Conservation (phyloP, 2,329 filamentous ascomycete species). For the Hypoxylon sp. region DNA sequence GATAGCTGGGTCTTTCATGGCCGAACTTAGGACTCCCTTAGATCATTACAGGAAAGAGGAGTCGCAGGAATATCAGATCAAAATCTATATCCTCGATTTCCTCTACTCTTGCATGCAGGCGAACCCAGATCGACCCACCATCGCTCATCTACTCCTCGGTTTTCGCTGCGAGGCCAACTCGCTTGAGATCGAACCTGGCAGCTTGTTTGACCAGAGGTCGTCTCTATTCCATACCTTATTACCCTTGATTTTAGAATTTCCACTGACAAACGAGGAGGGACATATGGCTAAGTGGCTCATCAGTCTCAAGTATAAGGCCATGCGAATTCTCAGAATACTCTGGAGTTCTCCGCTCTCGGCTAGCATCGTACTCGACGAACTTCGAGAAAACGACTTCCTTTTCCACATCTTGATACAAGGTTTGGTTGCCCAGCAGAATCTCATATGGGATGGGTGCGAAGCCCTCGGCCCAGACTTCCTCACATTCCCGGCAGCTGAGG, state of each 20-base stretch:
- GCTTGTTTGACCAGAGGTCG: slow-evolving; percentile 77
- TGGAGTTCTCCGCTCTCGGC: slow-evolving; percentile 88
- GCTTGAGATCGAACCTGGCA: slow-evolving; percentile 76
- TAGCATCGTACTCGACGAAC: slow-evolving; percentile 79
- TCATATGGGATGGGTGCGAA: slow-evolving; percentile 80
- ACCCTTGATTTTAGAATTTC: slow-evolving; percentile 77
- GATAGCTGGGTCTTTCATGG: slow-evolving; percentile 81
- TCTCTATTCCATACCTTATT: slow-evolving; percentile 90
- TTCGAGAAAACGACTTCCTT: slow-evolving; percentile 85
- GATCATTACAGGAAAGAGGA: slow-evolving; percentile 80
- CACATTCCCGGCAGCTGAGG: slow-evolving; percentile 74
- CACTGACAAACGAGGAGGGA: slow-evolving; percentile 71
- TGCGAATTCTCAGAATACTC: slow-evolving; percentile 82
- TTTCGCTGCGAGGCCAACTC: slow-evolving; percentile 82
- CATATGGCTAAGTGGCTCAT: slow-evolving; percentile 78
- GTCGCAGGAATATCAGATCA: slow-evolving; percentile 83
- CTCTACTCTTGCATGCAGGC: slow-evolving; percentile 83
- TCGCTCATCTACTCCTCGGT: slow-evolving; percentile 91
- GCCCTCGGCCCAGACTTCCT: slow-evolving; percentile 77
- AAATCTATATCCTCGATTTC: slow-evolving; percentile 88
- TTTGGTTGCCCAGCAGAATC: slow-evolving; percentile 75
- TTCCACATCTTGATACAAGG: slow-evolving; percentile 82
- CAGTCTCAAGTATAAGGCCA: slow-evolving; percentile 75
- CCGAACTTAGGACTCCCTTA: slow-evolving; percentile 76
- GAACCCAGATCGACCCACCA: slow-evolving; percentile 82